phyloP scores from a whole-genome alignment of 306 rosid genomes.

The Macrotyloma uniflorum region DNA sequence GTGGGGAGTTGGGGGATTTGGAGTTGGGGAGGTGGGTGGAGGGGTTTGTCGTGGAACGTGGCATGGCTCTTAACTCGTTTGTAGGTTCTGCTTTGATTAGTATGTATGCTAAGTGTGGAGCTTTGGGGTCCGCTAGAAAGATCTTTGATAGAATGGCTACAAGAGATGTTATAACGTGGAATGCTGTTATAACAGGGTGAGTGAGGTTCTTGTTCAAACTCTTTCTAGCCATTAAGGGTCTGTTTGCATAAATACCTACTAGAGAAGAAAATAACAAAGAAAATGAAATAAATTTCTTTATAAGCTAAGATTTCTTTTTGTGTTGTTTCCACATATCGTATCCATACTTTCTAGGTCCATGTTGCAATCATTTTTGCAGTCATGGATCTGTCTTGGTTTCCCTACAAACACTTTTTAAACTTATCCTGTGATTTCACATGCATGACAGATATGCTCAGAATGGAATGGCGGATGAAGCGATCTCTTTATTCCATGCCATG shows the following conservation, averaged over 20 bases:
- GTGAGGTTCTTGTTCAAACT: neutral
- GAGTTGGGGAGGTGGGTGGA: conserved; percentile 80
- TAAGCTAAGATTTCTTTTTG: neutral
- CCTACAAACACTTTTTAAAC: neutral
- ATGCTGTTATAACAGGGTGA: conserved; percentile 88
- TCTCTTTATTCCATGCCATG: conserved; percentile 68
- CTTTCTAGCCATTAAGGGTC: neutral
- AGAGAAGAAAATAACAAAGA: neutral
- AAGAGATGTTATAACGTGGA: conserved; percentile 81
- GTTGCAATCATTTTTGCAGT: neutral
- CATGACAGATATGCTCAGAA: conserved; percentile 86
- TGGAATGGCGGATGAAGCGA: conserved; percentile 87
- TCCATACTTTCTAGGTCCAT: neutral
- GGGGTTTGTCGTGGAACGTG: conserved; percentile 56
- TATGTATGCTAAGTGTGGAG: conserved; percentile 84
- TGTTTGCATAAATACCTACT: neutral
- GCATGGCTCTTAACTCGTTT: conserved; percentile 59
- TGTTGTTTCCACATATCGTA: neutral
- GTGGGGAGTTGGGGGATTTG: conserved; percentile 80
- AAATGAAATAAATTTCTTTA: neutral
- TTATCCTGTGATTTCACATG: conserved; percentile 20
- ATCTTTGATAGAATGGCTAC: conserved; percentile 62
- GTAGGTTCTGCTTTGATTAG: conserved; percentile 84
- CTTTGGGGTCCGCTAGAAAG: conserved; percentile 70
- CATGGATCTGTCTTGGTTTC: neutral